Evolutionary conservation across 306 rosid species (phyloP).

Genomic region (Quercus ilex): DNA sequence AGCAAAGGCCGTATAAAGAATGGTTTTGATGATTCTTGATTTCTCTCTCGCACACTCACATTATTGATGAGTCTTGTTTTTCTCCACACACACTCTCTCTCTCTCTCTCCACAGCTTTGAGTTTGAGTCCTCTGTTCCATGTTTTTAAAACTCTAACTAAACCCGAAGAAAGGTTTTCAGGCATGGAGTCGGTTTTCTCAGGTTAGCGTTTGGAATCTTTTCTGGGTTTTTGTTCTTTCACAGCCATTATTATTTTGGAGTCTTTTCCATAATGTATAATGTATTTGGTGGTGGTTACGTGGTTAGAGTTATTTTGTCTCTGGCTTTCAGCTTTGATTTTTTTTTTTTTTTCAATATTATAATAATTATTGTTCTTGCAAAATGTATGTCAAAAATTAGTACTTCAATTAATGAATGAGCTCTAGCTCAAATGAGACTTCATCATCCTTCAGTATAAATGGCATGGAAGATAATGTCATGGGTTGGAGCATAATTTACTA

Average conservation of each 20-base stretch:
- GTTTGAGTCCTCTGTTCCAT: neutral
- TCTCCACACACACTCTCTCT: neutral
- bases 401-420: no score
- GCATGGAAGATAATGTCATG: no score
- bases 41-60: constrained; percentile 10
- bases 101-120: neutral
- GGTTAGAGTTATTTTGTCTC: neutral
- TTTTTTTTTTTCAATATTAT: neutral
- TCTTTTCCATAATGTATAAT: neutral
- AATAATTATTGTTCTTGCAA: neutral
- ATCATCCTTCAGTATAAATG: no score
- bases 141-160: constrained; percentile 1
- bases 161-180: constrained; percentile 33
- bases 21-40: neutral
- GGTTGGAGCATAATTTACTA: no score
- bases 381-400: neutral
- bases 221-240: neutral
- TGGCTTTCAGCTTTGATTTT: neutral
- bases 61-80: neutral
- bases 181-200: constrained; percentile 40
- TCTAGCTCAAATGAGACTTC: no score
- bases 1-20: no score
- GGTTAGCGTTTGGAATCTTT: constrained; percentile 28
- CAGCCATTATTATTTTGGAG: neutral
- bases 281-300: neutral